These are phyloP conservation scores for Stachybotrys elegans DNA, from an alignment of 2,329 filamentous ascomycete species.

Conservation along the genomic window DNA sequence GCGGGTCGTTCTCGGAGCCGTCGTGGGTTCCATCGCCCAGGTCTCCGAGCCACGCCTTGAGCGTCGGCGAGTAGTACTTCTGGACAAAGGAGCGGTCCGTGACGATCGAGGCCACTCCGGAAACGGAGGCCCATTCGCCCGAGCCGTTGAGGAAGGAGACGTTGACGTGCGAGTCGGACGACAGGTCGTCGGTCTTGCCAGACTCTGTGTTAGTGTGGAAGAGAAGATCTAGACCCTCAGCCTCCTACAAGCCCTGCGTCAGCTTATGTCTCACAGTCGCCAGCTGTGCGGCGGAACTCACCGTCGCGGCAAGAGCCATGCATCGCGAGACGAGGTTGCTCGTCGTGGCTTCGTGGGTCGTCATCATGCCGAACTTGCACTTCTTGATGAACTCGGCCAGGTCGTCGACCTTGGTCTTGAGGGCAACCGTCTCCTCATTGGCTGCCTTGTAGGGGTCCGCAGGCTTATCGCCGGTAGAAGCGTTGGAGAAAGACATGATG, in stretches of 20 bases:
- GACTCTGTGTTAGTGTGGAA: constrained; percentile 92
- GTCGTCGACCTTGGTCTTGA: constrained; percentile 73
- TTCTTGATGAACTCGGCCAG: constrained; percentile 64
- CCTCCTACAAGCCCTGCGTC: constrained; percentile 49
- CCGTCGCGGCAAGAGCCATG: constrained; percentile 79
- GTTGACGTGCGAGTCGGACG: constrained; percentile 69
- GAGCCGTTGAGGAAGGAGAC: constrained; percentile 71
- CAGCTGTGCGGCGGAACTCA: constrained; percentile 29
- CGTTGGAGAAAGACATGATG: constrained; percentile 47
- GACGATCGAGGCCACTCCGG: constrained; percentile 65
- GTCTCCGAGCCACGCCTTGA: constrained; percentile 86
- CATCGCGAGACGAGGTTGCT: constrained; percentile 72
- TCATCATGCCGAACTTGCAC: constrained; percentile 86
- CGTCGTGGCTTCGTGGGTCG: constrained; percentile 61
- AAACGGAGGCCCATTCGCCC: constrained; percentile 83
- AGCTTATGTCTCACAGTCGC: not conserved
- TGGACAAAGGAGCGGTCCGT: constrained; percentile 64
- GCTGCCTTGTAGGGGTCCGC: constrained; percentile 79
- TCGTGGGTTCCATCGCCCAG: constrained; percentile 80
- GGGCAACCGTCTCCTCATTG: constrained; percentile 54
- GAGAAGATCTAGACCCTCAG: constrained; percentile 72
- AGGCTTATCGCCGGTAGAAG: constrained; percentile 55
- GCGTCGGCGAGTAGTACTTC: constrained; percentile 67
- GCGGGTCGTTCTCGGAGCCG: constrained; percentile 73
- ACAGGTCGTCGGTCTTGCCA: constrained; percentile 79